Conservation (phyloP, 2,329 filamentous ascomycete species). For the Nemania bipapillata region DNA sequence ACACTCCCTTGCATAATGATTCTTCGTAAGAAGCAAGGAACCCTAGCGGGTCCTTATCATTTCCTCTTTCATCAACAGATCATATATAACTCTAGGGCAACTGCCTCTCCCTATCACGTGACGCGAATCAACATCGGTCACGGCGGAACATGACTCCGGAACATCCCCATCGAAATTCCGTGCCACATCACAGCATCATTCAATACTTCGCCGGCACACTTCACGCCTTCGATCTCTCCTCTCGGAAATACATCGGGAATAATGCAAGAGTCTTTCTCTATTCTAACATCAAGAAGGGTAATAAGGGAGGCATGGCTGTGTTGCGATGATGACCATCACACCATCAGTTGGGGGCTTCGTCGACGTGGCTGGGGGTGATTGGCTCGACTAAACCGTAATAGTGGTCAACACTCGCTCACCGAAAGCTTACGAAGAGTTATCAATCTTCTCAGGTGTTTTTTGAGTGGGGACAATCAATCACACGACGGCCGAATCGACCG, state of each 20-base stretch:
- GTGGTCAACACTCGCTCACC: conserved; percentile 22
- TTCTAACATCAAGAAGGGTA: not conserved
- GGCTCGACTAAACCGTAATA: conserved; percentile 3
- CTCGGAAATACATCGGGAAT: conserved; percentile 12
- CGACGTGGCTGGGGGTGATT: conserved; percentile 20
- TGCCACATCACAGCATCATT: conserved; percentile 19
- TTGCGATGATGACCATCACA: not conserved
- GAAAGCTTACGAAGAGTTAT: conserved; percentile 22
- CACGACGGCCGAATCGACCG: conserved; percentile 12
- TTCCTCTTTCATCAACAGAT: not conserved
- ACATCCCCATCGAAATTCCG: not conserved
- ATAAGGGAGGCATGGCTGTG: not conserved
- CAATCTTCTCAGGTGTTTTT: not conserved
- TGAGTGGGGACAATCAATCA: conserved; percentile 27
- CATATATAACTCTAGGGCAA: not conserved
- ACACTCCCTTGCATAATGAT: not conserved
- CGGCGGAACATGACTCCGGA: conserved; percentile 24
- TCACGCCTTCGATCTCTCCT: not conserved
- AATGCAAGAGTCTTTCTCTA: not conserved
- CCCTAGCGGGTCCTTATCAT: not conserved
- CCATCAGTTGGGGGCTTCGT: not conserved
- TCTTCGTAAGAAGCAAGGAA: not conserved
- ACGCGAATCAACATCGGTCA: not conserved
- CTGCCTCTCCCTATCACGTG: conserved; percentile 16
- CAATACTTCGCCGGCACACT: conserved; percentile 2